Percentiles rank a stretch among this genome's conserved stretches.
Evolutionary conservation across 2,329 filamentous ascomycete species (phyloP).

Genomic region (Pezicula rhizophila): DNA sequence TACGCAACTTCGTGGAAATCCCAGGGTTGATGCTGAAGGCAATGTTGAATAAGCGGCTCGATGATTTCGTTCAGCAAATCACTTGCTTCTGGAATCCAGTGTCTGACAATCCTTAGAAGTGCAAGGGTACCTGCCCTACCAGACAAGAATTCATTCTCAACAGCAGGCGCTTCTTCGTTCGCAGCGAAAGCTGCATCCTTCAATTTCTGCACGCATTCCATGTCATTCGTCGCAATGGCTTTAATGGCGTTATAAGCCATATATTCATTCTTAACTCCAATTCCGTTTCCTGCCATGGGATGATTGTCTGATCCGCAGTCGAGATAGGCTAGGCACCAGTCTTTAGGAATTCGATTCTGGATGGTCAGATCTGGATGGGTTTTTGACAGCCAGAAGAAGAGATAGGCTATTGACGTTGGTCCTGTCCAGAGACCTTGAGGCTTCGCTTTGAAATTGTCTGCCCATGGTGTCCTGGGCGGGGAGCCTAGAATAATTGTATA

Average conservation of each 20-base stretch:
- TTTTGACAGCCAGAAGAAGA: constrained; percentile 44
- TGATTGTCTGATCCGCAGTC: constrained; percentile 4
- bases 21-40: constrained; percentile 52
- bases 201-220: neutral
- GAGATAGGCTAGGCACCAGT: constrained; percentile 11
- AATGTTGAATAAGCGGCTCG: constrained; percentile 50
- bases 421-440: constrained; percentile 45
- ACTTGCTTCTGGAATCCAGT: constrained; percentile 39
- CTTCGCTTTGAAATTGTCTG: neutral
- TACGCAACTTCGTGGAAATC: constrained; percentile 58
- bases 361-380: constrained; percentile 41
- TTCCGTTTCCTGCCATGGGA: neutral
- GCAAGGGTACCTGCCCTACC: constrained; percentile 65
- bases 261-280: constrained; percentile 9
- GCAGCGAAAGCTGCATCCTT: neutral
- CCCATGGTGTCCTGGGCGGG: neutral
- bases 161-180: neutral
- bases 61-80: constrained; percentile 47
- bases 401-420: constrained; percentile 49
- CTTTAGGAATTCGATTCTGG: constrained; percentile 1
- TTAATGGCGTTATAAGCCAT: constrained; percentile 8
- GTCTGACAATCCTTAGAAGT: constrained; percentile 46
- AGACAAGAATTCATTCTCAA: constrained; percentile 25
- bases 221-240: constrained; percentile 5
- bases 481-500: neutral